Evolutionary conservation across 768 basidiomycete species (phyloP).

Genomic region (Tricholoma sp.): DNA sequence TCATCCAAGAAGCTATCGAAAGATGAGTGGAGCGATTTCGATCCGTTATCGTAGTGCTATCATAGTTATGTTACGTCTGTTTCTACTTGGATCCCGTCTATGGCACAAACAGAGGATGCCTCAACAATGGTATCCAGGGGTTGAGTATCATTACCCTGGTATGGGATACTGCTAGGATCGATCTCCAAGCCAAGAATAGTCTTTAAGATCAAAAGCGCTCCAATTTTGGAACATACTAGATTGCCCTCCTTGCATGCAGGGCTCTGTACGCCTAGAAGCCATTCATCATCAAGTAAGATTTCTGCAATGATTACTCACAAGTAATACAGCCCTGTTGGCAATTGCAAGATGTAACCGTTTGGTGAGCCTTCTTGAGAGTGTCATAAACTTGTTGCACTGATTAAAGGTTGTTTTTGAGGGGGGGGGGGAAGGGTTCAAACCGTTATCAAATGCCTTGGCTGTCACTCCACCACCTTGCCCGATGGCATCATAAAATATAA

Average conservation of each 20-base stretch:
- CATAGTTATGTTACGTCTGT: conserved; percentile 8
- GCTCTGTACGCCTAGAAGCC: conserved; percentile 57
- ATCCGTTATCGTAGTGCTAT: conserved; percentile 53
- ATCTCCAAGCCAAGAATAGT: conserved; percentile 48
- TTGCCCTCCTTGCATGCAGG: conserved; percentile 65
- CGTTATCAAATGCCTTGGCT: conserved; percentile 78
- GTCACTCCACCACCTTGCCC: conserved; percentile 70
- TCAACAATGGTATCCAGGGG: conserved; percentile 49
- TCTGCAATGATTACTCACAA: conserved; percentile 39
- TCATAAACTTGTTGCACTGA: conserved; percentile 39
- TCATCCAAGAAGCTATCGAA: conserved; percentile 47
- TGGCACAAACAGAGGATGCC: conserved; percentile 41
- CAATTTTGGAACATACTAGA: conserved; percentile 66
- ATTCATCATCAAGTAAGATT: neutral
- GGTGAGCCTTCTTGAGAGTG: conserved; percentile 54
- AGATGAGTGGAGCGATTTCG: conserved; percentile 78
- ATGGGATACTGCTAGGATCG: conserved; percentile 32
- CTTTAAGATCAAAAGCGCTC: conserved; percentile 64
- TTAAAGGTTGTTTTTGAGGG: neutral
- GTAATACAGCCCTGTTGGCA: conserved; percentile 67
- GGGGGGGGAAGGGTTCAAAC: conserved; percentile 31
- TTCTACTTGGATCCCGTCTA: conserved; percentile 45
- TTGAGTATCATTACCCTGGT: conserved; percentile 21
- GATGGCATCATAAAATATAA: conserved; percentile 76
- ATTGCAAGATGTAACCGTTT: conserved; percentile 51